Evolutionary conservation across 768 basidiomycete species (phyloP).

Genomic region (Amanita rubescens): DNA sequence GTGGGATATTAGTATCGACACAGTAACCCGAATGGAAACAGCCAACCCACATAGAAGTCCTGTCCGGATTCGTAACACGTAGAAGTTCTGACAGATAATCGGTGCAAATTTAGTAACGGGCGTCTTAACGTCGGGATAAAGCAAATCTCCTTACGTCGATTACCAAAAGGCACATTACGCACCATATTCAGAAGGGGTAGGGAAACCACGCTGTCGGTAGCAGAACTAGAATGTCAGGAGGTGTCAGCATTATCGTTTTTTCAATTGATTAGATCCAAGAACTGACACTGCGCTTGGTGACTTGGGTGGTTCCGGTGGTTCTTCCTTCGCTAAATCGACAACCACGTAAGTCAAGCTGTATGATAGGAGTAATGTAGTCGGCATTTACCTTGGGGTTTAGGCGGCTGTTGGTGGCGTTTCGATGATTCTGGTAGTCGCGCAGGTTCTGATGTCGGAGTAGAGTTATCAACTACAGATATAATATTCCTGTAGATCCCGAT

Average conservation of each 20-base stretch:
- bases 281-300: conserved; percentile 1
- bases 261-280: neutral
- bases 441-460: neutral
- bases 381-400: conserved; percentile 5
- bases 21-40: conserved; percentile 5
- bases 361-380: neutral
- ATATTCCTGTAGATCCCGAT: conserved; percentile 13
- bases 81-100: conserved; percentile 15
- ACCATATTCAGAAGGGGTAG: conserved; percentile 41
- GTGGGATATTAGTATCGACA: neutral
- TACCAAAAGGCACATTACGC: conserved; percentile 37
- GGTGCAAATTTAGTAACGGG: conserved; percentile 7
- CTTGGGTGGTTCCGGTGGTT: neutral
- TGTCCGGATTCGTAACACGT: conserved; percentile 32
- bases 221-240: conserved; percentile 22
- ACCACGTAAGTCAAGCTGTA: neutral
- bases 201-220: conserved; percentile 40
- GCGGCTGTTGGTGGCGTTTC: neutral
- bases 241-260: conserved; percentile 5
- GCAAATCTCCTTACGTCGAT: conserved; percentile 29
- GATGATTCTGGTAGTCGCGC: neutral
- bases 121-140: conserved; percentile 4
- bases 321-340: neutral
- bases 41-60: conserved; percentile 27
- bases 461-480: conserved; percentile 1